These are phyloP conservation scores for Pythium plurisporium DNA, from an alignment of 352 stramenopile species.

Conservation along the genomic window DNA sequence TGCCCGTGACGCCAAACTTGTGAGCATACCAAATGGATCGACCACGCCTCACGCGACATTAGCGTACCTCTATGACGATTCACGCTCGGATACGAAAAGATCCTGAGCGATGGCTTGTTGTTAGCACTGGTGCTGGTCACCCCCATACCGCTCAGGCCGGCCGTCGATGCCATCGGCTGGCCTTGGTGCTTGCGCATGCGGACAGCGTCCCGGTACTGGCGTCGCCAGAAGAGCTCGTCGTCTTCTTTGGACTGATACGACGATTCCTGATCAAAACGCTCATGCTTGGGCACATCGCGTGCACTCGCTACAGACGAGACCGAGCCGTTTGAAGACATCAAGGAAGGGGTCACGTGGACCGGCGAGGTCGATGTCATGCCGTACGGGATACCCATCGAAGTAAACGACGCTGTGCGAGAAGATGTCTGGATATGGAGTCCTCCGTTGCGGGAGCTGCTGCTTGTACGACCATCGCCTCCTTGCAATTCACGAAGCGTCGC, in stretches of 20 bases:
- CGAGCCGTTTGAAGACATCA: background rate
- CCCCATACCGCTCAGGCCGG: background rate
- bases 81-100: conserved; percentile 57
- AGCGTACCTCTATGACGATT: conserved; percentile 42
- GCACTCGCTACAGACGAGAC: background rate
- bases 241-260: conserved; percentile 27
- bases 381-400: conserved; percentile 11
- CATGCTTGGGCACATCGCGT: conserved; percentile 20
- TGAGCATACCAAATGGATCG: too few relatives aligned
- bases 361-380: conserved; percentile 23
- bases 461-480: conserved; percentile 9
- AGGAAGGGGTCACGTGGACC: conserved; percentile 6
- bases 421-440: conserved; percentile 17
- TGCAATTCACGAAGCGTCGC: conserved; percentile 35
- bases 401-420: conserved; percentile 17
- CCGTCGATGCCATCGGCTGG: background rate
- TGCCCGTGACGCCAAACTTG: background rate
- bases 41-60: too few relatives aligned
- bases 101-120: conserved; percentile 54
- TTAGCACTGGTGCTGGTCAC: background rate
- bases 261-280: conserved; percentile 27
- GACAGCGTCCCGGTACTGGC: conserved; percentile 28
- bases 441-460: background rate
- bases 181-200: conserved; percentile 27
- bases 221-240: conserved; percentile 28